A percentile compares a stretch with the other conserved stretches of the same genome.
Conservation (phyloP, 768 basidiomycete species). For the Suillus americanus region DNA sequence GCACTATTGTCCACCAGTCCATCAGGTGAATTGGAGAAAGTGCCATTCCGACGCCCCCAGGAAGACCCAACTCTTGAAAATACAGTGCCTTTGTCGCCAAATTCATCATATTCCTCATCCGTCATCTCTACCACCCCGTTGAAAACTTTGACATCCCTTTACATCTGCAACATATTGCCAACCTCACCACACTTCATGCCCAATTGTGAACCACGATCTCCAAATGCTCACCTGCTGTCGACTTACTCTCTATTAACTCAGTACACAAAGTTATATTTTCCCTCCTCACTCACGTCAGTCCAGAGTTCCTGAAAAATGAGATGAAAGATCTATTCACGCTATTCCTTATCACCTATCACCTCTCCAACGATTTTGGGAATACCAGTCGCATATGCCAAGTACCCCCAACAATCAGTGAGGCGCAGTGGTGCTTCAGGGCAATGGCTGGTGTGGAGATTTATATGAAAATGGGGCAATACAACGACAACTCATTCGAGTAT, state of each 20-base stretch:
- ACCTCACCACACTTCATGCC: background rate
- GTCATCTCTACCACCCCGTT: too few species aligned
- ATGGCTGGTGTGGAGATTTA: background rate
- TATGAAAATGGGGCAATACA: background rate
- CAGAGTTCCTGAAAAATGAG: background rate
- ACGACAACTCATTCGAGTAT: background rate
- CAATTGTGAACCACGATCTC: background rate
- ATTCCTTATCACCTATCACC: constrained; percentile 1
- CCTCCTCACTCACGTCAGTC: background rate
- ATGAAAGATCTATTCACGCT: constrained; percentile 4
- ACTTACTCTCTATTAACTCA: background rate
- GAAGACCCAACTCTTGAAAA: too few species aligned
- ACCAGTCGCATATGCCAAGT: background rate
- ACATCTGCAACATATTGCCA: background rate
- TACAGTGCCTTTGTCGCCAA: too few species aligned
- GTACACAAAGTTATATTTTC: constrained; percentile 3
- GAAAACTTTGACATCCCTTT: too few species aligned
- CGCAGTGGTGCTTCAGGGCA: background rate
- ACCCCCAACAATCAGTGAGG: constrained; percentile 2
- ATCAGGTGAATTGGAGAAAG: too few species aligned
- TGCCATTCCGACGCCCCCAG: too few species aligned
- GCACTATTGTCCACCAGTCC: too few species aligned
- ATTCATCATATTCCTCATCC: too few species aligned
- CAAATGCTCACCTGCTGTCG: background rate
- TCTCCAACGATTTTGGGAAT: constrained; percentile 5